These are phyloP conservation scores for Pleurotus pulmonarius DNA, from an alignment of 768 basidiomycete genomes.

Conservation along the genomic window DNA sequence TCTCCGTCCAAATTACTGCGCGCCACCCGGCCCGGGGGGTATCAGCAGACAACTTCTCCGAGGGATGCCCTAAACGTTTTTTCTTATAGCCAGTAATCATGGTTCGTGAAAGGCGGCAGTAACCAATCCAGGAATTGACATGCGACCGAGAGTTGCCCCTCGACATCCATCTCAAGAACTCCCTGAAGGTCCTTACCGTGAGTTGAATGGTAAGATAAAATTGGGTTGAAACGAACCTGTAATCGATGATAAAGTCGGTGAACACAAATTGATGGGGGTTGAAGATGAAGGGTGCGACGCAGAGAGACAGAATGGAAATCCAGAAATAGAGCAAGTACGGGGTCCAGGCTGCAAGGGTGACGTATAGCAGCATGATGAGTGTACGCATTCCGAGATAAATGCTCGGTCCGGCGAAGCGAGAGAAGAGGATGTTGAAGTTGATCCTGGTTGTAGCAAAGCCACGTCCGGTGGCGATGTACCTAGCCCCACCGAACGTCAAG, in stretches of 20 bases:
- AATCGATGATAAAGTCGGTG: conserved; percentile 96
- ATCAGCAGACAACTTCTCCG: conserved; percentile 94
- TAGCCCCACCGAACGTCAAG: conserved; percentile 94
- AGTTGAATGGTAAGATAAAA: too few relatives aligned
- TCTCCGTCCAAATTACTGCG: conserved; percentile 83
- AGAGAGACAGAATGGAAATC: conserved; percentile 89
- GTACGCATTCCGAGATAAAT: conserved; percentile 97
- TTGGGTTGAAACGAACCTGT: too few relatives aligned
- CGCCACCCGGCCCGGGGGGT: conserved; percentile 93
- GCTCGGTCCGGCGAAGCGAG: conserved; percentile 96
- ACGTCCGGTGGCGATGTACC: conserved; percentile 98
- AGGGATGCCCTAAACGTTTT: conserved; percentile 94
- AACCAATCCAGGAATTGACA: conserved; percentile 98
- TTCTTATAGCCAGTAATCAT: conserved; percentile 99
- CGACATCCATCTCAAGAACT: conserved; percentile 99
- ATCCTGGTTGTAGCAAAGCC: conserved; percentile 97
- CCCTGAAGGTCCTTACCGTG: too few relatives aligned
- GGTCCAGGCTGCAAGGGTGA: conserved; percentile 89
- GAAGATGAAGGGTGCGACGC: conserved; percentile 96
- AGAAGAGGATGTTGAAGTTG: conserved; percentile 92
- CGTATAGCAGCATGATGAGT: conserved; percentile 87
- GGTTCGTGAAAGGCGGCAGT: conserved; percentile 95
- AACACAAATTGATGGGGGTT: conserved; percentile 99
- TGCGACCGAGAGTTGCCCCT: conserved; percentile 97
- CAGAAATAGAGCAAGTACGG: conserved; percentile 97